phyloP scores from a whole-genome alignment of 768 basidiomycete genomes.

The Tulasnella sp. region DNA sequence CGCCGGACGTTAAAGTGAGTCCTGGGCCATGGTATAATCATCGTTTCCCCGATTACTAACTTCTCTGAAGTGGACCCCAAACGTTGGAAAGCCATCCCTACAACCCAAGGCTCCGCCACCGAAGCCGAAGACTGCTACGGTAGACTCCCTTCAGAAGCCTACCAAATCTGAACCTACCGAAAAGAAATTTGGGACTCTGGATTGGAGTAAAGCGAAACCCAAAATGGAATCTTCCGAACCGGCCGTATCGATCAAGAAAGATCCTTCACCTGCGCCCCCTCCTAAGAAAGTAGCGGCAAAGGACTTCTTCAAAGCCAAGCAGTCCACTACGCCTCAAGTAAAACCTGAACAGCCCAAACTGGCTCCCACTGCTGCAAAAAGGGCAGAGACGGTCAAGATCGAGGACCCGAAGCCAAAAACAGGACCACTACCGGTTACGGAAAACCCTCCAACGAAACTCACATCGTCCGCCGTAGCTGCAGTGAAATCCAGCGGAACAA shows the following conservation, averaged over 20 bases:
- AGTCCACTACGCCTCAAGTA: not conserved
- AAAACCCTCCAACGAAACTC: not conserved
- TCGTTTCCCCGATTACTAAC: not conserved
- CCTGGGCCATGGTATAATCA: not conserved
- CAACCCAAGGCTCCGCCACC: conserved; percentile 16
- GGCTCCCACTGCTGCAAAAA: not conserved
- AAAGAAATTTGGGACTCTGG: conserved; percentile 38
- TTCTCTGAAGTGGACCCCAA: not conserved
- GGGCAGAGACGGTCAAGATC: not conserved
- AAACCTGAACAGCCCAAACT: not conserved
- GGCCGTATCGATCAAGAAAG: not conserved
- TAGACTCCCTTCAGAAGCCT: conserved; percentile 18
- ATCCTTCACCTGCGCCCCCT: not conserved
- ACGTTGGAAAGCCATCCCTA: not conserved
- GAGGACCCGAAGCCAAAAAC: not conserved
- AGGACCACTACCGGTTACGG: not conserved
- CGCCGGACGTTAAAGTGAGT: conserved; percentile 37
- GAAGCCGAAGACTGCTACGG: conserved; percentile 21
- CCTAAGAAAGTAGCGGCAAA: not conserved
- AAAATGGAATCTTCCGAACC: conserved; percentile 23
- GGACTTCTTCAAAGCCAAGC: not conserved
- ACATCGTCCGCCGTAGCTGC: not conserved
- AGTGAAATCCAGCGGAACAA: not conserved
- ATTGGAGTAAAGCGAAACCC: conserved; percentile 49
- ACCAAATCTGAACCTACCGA: conserved; percentile 5